phyloP scores from a whole-genome alignment of 495 filamentous ascomycete genomes.

The Aspergillus conjunctus region DNA sequence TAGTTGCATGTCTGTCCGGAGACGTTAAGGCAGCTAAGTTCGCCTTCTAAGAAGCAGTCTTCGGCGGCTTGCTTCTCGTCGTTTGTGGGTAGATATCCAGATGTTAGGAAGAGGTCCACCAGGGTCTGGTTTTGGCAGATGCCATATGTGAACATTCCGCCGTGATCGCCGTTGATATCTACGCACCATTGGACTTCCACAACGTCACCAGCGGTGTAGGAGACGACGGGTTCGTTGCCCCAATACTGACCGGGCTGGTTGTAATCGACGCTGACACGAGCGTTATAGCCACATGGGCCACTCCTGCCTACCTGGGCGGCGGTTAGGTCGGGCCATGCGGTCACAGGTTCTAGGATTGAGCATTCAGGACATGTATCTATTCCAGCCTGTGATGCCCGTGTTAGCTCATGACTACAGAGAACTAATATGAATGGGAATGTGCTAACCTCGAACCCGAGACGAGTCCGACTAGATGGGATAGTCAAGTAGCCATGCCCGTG shows the following conservation, averaged over 20 bases:
- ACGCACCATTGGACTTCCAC: constrained; percentile 60
- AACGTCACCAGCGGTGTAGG: constrained; percentile 47
- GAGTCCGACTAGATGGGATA: constrained; percentile 48
- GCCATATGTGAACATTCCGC: constrained; percentile 61
- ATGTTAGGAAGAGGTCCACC: constrained; percentile 54
- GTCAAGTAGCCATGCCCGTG: constrained; percentile 50
- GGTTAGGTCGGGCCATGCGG: constrained; percentile 53
- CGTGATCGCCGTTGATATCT: constrained; percentile 61
- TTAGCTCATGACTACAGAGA: no score
- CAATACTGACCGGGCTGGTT: constrained; percentile 50
- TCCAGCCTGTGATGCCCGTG: constrained; percentile 44
- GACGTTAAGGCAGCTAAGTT: constrained; percentile 55
- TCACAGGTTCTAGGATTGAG: constrained; percentile 58
- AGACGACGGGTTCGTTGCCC: constrained; percentile 48
- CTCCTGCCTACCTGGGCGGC: constrained; percentile 50
- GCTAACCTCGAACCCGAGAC: constrained; percentile 49
- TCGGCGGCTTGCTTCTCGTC: constrained; percentile 59
- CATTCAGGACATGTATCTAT: constrained; percentile 58
- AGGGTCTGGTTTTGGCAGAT: constrained; percentile 56
- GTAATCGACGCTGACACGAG: constrained; percentile 57
- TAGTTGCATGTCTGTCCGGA: constrained; percentile 53
- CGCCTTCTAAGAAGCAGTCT: constrained; percentile 53
- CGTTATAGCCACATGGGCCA: constrained; percentile 59
- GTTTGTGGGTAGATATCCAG: constrained; percentile 51
- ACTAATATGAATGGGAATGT: neutral